phyloP scores from a whole-genome alignment of 1,284 basidiomycete species.

The Cutaneotrichosporon cyanovorans region DNA sequence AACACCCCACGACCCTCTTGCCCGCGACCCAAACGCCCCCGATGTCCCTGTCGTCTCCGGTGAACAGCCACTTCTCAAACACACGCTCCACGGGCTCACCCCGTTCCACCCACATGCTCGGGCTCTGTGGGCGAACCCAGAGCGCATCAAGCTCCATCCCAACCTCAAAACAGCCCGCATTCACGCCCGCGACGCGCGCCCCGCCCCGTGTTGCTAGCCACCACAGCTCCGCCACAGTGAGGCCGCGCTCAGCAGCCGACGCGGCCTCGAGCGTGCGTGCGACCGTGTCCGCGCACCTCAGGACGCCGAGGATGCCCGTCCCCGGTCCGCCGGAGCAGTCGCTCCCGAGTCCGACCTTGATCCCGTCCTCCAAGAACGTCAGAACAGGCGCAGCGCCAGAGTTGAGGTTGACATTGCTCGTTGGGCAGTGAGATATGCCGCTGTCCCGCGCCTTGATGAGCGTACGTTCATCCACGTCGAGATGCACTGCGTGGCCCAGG shows the following conservation, averaged over 20 bases:
- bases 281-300: constrained; percentile 74
- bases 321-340: constrained; percentile 87
- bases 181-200: constrained; percentile 70
- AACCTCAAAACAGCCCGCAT: constrained; percentile 64
- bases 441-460: constrained; percentile 61
- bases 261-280: constrained; percentile 60
- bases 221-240: constrained; percentile 69
- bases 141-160: constrained; percentile 91
- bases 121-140: constrained; percentile 58
- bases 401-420: constrained; percentile 81
- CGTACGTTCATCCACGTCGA: constrained; percentile 62
- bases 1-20: constrained; percentile 2
- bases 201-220: constrained; percentile 90
- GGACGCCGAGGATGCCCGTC: constrained; percentile 70
- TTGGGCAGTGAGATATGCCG: constrained; percentile 88
- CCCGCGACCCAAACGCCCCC: constrained; percentile 63
- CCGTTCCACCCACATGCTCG: constrained; percentile 42
- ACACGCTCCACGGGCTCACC: constrained; percentile 26
- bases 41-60: constrained; percentile 84
- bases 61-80: constrained; percentile 49
- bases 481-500: constrained; percentile 72
- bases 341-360: constrained; percentile 75
- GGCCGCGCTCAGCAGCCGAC: constrained; percentile 19
- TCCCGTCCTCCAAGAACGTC: constrained; percentile 16
- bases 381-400: constrained; percentile 77